Evolutionary conservation across 2,329 filamentous ascomycete species (phyloP), one percentile per base, ranked within the genome.

Genomic region (Raffaelea arxii): DNA sequence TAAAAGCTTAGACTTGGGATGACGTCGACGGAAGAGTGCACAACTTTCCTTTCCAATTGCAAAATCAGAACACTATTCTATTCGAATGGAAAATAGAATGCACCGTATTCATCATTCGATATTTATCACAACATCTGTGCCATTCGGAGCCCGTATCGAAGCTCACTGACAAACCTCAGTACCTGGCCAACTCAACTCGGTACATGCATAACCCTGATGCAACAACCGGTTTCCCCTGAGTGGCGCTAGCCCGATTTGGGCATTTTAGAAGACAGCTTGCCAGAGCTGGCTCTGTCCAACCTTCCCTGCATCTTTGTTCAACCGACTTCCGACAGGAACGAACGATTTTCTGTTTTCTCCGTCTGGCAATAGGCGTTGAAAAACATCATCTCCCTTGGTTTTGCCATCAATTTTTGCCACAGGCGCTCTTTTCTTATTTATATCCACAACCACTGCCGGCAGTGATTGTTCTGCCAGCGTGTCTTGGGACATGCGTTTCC

Each of bases 401-500:
- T 35, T 25, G 30, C 22, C n/a, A n/a, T n/a, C n/a, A n/a, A 23
- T 11, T 27, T 37, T 18, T 38, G 38, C 14, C 41, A 35, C 16
- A 30, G 16, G 36, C 27, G 18, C 19, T 24, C 12, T 27, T 22
- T 3, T 21, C 5, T 45, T 22, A 4, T 11, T 4, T 38, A 11
- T 25, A 41, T 35, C 32, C 36, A 42, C 41, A 41, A 40, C 32
- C 36, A 42, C 41, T 49, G 38, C 41, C 41, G 39, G 45, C 44
- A 30, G 37, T 46, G 40, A 22, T 44, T 40, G 36, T 46, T 18
- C 41, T 47, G 37, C 49, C 45, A 41, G 38, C 40, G 45, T 48
- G 49, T 46, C 46, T 42, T 32, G 41, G 25, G 46, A 19, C 38
- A 81, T 81, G 78, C 68, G 68, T 65, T 67, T 66, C 58, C 62